phyloP scores from a whole-genome alignment of 148 eudicot genomes.

The Polygonum maritimum region DNA sequence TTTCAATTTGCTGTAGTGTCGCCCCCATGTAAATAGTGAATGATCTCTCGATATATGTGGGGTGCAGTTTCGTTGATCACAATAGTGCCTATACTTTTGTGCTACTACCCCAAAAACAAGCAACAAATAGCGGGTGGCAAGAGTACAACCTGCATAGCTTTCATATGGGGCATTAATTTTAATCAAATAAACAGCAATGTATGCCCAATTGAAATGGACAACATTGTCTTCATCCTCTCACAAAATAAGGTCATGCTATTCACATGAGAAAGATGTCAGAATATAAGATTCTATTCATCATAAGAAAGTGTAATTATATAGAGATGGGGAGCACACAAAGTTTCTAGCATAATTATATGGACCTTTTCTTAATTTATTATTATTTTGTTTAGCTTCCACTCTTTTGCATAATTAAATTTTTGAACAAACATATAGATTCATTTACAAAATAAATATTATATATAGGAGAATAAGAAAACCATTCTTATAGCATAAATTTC shows the following conservation, averaged over 20 bases:
- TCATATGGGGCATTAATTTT: neutral
- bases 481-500: no score
- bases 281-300: slow-evolving; percentile 3
- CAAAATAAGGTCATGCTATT: neutral
- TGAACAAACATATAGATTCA: neutral
- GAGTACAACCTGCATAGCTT: neutral
- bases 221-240: neutral
- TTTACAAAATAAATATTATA: neutral
- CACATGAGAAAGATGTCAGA: neutral
- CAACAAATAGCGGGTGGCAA: neutral
- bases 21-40: neutral
- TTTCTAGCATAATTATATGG: neutral
- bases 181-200: slow-evolving; percentile 1
- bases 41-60: neutral
- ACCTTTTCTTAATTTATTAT: neutral
- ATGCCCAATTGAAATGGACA: neutral
- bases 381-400: neutral
- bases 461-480: neutral
- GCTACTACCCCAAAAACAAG: neutral
- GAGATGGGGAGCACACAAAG: neutral
- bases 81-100: neutral
- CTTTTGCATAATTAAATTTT: neutral
- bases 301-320: neutral
- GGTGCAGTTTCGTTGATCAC: neutral
- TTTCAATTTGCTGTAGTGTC: neutral